Base-by-base conservation (phyloP, 2,329 filamentous ascomycete species). In the Cyphellophora attinorum region DNA sequence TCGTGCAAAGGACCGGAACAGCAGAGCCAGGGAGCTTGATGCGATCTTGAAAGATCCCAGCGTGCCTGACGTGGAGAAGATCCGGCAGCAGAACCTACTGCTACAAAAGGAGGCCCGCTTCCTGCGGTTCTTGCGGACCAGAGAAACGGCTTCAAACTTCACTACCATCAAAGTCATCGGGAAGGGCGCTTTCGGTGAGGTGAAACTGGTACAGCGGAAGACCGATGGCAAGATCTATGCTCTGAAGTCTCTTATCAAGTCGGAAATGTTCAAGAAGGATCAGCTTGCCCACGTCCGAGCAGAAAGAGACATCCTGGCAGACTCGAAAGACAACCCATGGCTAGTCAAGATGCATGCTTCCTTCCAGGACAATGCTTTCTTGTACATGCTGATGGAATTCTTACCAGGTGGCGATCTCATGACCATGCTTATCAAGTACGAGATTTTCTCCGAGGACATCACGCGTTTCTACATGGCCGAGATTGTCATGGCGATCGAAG, bases 351-450 rank as follows among this genome's bases (percentile, higher is more conserved):
- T 98, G 43, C 93, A 85, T 66, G 95, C 91, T 10, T 96, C 91
- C 1, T 98, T 98, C 70, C 91, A 98, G 62, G 91, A 98, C 57
- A 73, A 75, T 29, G 89, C 91, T 47, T 98, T 95, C 65, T 69
- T 98, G 21, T 98, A 98, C 68, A 91, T 98, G 80, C 71, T 98
- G 42, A 98, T 98, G 91, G 91, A 98, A 63, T 98, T 96, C 63
- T 73, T 98, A 59, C 91, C 91, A 5, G 91, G 91, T 60, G 91
- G 91, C 60, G 91, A 98, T 65, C 62, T 98, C 58, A 98, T 98
- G 91, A 98, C 91, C 3, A 98, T 98, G 91, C 71, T 98, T 49
- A 98, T 98, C 68, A 98, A 96, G 71, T 98, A 98, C 55, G 91
- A 98, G 59, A 95, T 98, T 58, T 98, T 98, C 60, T 93, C 86